A percentile compares a stretch with the other conserved stretches of the same genome.
These are phyloP conservation scores for Phaeomoniella chlamydospora DNA, from an alignment of 2,329 filamentous ascomycete species.

Conservation along the genomic window DNA sequence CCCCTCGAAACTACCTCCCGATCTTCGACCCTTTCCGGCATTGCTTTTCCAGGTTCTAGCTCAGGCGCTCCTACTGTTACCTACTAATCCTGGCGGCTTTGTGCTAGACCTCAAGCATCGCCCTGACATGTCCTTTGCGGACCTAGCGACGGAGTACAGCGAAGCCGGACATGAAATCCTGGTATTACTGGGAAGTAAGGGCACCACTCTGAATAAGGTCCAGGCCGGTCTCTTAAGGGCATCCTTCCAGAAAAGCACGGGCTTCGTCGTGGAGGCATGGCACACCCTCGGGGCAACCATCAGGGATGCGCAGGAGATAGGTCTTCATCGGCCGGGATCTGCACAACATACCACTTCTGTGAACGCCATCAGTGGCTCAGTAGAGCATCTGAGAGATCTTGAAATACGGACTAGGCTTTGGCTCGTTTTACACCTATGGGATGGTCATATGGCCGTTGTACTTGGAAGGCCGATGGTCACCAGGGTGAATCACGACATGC, in stretches of 20 bases:
- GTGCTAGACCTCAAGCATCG: background rate
- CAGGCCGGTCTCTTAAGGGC: constrained; percentile 9
- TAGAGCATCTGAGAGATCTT: background rate
- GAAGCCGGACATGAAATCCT: background rate
- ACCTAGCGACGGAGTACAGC: background rate
- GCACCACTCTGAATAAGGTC: constrained; percentile 4
- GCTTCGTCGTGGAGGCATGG: constrained; percentile 10
- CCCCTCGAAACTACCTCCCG: constrained; percentile 1
- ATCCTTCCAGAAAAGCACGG: constrained; percentile 11
- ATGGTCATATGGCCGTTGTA: constrained; percentile 11
- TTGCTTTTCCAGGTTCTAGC: constrained; percentile 9
- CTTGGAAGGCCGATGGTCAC: constrained; percentile 9
- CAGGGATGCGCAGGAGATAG: constrained; percentile 10
- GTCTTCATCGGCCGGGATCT: constrained; percentile 8
- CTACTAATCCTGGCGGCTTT: constrained; percentile 4
- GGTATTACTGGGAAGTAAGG: background rate
- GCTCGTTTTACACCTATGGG: constrained; percentile 11
- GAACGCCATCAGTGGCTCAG: too few relatives aligned
- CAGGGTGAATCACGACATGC: constrained; percentile 3
- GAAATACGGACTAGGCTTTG: constrained; percentile 4
- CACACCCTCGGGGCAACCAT: constrained; percentile 8
- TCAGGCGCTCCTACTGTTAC: constrained; percentile 7
- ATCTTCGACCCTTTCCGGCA: constrained; percentile 7
- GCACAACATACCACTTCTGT: background rate
- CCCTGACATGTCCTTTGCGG: background rate